Percentiles rank a stretch among this genome's conserved stretches.
Conservation (phyloP, 805 yeast species). For the Zygoascus ofunaensis region DNA sequence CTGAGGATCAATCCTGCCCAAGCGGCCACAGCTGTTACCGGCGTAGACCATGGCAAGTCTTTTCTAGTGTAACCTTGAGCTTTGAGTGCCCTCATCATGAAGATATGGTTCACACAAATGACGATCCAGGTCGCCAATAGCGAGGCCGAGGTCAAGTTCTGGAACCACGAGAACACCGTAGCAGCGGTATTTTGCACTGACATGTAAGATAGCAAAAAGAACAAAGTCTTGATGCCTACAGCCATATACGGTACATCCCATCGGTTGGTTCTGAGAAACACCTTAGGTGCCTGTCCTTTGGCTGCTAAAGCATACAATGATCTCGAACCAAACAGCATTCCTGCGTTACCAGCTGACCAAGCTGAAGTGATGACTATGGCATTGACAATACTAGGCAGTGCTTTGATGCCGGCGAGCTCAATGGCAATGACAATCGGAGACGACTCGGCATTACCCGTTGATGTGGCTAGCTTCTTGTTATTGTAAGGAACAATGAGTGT, state of each 20-base stretch:
- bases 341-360: conserved; percentile 74
- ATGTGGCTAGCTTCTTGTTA: conserved; percentile 37
- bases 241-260: conserved; percentile 65
- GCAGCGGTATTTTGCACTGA: conserved; percentile 48
- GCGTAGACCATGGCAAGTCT: conserved; percentile 41
- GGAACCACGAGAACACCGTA: conserved; percentile 45
- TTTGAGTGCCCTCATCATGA: conserved; percentile 39
- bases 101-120: conserved; percentile 39
- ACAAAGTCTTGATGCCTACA: conserved; percentile 39
- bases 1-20: conserved; percentile 4
- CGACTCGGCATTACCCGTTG: conserved; percentile 50
- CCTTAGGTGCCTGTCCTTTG: conserved; percentile 64
- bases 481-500: conserved; percentile 61
- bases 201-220: conserved; percentile 65
- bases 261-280: conserved; percentile 55
- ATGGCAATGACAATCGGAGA: conserved; percentile 84
- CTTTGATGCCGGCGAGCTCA: conserved; percentile 52
- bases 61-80: conserved; percentile 30
- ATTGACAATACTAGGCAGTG: conserved; percentile 66
- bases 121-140: conserved; percentile 49
- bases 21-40: conserved; percentile 27
- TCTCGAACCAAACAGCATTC: conserved; percentile 69
- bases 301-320: conserved; percentile 62
- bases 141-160: conserved; percentile 27
- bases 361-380: conserved; percentile 70